Evolutionary conservation across 1,139 yeast species (phyloP).

Genomic region (Sugiyamaella xylanicola): DNA sequence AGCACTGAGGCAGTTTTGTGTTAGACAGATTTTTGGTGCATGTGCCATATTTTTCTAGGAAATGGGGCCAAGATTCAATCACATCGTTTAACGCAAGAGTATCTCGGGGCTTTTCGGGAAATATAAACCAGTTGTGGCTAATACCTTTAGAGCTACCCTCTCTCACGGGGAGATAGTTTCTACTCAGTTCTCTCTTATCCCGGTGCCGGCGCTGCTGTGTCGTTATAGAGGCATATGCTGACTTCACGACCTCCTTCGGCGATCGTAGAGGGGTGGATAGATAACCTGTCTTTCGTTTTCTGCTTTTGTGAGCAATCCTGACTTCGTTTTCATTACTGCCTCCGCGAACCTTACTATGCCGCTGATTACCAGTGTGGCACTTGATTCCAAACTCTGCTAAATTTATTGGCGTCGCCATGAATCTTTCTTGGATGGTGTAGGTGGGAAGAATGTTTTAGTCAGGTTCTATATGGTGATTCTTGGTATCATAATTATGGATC

Average conservation of each 20-base stretch:
- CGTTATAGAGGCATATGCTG: constrained; percentile 15
- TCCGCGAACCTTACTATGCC: no score
- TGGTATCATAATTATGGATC: not conserved
- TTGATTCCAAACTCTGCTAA: constrained; percentile 5
- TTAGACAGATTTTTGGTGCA: constrained; percentile 61
- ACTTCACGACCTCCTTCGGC: constrained; percentile 20
- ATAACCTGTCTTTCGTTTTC: constrained; percentile 1
- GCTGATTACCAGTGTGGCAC: not conserved
- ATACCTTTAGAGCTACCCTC: not conserved
- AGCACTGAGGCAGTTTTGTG: constrained; percentile 59
- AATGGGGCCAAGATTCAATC: constrained; percentile 55
- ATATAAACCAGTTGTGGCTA: constrained; percentile 10
- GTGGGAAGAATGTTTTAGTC: not conserved
- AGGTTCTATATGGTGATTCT: not conserved
- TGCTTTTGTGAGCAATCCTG: not conserved
- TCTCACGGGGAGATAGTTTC: constrained; percentile 2
- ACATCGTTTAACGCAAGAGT: constrained; percentile 28
- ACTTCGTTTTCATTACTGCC: not conserved
- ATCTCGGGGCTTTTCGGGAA: constrained; percentile 30
- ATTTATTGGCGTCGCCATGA: constrained; percentile 15
- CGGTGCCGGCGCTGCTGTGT: constrained; percentile 14
- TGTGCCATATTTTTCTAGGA: constrained; percentile 61
- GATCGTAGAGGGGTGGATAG: constrained; percentile 16
- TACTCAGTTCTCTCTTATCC: constrained; percentile 14
- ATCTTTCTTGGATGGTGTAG: not conserved